Conservation (phyloP, 352 stramenopile species). For the Phytophthora idaei region DNA sequence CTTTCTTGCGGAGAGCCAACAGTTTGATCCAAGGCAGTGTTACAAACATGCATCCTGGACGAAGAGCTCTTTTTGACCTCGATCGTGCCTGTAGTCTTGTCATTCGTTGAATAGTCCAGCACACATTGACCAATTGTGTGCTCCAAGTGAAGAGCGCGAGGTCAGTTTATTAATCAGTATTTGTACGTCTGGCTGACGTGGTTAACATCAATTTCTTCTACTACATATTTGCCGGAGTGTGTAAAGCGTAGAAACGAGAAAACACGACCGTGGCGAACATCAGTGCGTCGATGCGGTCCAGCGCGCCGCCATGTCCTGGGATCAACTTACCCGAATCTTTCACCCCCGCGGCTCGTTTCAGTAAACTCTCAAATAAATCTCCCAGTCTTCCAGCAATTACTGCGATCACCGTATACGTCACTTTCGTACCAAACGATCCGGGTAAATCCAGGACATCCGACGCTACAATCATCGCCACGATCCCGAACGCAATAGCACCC, state of each 20-base stretch:
- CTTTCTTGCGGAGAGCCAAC: neutral
- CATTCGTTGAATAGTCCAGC: too few species aligned
- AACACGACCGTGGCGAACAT: slow-evolving; percentile 87
- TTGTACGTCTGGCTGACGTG: too few species aligned
- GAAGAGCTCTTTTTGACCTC: neutral
- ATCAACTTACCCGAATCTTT: slow-evolving; percentile 95
- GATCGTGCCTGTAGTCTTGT: neutral
- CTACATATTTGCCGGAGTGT: neutral
- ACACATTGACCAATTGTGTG: too few species aligned
- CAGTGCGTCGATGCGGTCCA: slow-evolving; percentile 95
- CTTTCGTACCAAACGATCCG: slow-evolving; percentile 73
- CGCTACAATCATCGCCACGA: slow-evolving; percentile 84
- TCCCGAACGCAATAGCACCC: slow-evolving; percentile 73
- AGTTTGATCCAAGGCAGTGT: too few species aligned
- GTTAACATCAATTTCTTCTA: too few species aligned
- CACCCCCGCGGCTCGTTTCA: slow-evolving; percentile 93
- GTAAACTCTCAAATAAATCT: slow-evolving; percentile 93
- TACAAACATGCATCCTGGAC: too few species aligned
- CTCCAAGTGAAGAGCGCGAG: too few species aligned
- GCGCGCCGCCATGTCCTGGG: slow-evolving; percentile 93
- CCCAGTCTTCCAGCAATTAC: slow-evolving; percentile 93
- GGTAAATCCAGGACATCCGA: slow-evolving; percentile 65
- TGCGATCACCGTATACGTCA: slow-evolving; percentile 84
- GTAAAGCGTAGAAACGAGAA: slow-evolving; percentile 47
- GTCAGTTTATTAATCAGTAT: too few species aligned